Base-by-base conservation (phyloP, 805 yeast genomes). In the Ogataea trehaloabstinens region DNA sequence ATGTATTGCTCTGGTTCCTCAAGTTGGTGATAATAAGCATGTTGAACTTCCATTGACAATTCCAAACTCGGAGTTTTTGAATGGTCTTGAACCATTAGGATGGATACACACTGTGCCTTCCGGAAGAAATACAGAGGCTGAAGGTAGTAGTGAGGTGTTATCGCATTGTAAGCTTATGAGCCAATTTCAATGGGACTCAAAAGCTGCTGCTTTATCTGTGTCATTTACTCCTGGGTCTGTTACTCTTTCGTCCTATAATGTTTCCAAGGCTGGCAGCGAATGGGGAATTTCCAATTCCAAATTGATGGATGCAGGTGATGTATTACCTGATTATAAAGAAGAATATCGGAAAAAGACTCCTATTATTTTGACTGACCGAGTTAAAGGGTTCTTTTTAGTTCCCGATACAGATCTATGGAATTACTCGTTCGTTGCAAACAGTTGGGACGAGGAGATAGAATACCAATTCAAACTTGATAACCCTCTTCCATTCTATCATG, bases 401-500 rank as follows among this genome's bases (percentile, higher is more conserved):
- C 99, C 99, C 1, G 80, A 78, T 17, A 82, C 82, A 22, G 80
- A 78, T 41, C 58, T 88, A 21, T 93, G 99, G 99, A 93, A 93
- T 60, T 88, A 83, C 57, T 73, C 95, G 2, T 91, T 93, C 53
- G 74, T 87, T 65, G 93, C 96, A 2, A 82, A 93, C 1, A 76
- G 85, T 6, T 93, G 93, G 84, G 80, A 75, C 51, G 66, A 78
- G 4, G 73, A 74, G n/a, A 59, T 76, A 32, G 69, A 66, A 5
- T 87, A 74, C 52, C 78, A 69, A 11, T 57, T 89, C 59, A 86
- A 85, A 55, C 55, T 85, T 31, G 96, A 86, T 53, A 66, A 79
- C 13, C 99, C 99, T 2, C 51, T 83, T 25, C 78, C 85, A 5
- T 93, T 82, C 55, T 93, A 88, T 62, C 83, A 87, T 55, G 95